Evolutionary conservation across 2,329 filamentous ascomycete genomes (phyloP).

Genomic region (Cordyceps sp.): DNA sequence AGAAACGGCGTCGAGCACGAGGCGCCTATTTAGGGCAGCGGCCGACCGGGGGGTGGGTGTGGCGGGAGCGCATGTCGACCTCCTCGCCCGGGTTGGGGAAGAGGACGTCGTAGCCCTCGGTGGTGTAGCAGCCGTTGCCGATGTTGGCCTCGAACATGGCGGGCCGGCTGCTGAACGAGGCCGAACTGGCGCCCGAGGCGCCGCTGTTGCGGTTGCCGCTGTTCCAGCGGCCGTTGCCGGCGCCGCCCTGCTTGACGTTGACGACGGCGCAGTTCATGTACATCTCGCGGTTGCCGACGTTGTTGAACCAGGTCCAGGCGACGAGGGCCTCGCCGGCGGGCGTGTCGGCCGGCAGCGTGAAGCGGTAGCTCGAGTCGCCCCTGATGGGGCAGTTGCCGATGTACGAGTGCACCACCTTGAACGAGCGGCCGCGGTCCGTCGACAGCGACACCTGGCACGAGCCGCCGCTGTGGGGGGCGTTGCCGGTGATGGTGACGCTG

Average conservation of each 20-base stretch:
- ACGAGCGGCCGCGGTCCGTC: constrained; percentile 53
- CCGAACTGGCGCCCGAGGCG: not conserved
- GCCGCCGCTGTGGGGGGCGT: constrained; percentile 49
- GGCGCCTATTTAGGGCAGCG: constrained; percentile 12
- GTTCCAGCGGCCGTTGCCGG: constrained; percentile 16
- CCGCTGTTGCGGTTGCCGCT: no score
- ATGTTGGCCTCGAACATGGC: constrained; percentile 58
- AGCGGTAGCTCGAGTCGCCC: constrained; percentile 37
- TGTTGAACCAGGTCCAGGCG: constrained; percentile 66
- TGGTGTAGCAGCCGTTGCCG: constrained; percentile 38
- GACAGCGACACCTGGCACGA: constrained; percentile 64
- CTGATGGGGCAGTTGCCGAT: constrained; percentile 34
- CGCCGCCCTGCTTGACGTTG: constrained; percentile 30
- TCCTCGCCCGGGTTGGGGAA: constrained; percentile 51
- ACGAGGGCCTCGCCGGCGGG: constrained; percentile 47
- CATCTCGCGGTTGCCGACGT: constrained; percentile 63
- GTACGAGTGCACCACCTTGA: constrained; percentile 48
- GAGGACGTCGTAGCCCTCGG: constrained; percentile 37
- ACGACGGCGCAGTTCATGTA: constrained; percentile 76
- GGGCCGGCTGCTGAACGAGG: constrained; percentile 38
- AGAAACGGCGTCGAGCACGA: no score
- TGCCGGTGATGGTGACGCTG: constrained; percentile 46
- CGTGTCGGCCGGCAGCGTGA: constrained; percentile 48
- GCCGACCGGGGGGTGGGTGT: constrained; percentile 18
- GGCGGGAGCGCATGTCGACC: constrained; percentile 21